Conservation (phyloP, 1,139 yeast species). For the Diutina ranongensis region DNA sequence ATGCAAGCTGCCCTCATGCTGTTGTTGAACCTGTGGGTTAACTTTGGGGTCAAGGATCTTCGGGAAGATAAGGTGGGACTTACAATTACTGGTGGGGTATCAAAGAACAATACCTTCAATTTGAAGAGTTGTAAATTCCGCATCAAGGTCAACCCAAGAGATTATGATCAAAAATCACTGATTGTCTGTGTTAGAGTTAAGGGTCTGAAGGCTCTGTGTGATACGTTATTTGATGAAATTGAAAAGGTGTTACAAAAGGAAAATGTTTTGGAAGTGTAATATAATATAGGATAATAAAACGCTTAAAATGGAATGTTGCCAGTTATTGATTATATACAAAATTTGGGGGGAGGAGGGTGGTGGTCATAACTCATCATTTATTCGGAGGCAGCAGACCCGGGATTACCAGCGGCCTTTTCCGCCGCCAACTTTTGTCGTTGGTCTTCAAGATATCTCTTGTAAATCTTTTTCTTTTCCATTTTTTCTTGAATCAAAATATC, state of each 20-base stretch:
- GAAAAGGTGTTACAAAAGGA: conserved; percentile 36
- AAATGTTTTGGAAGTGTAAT: conserved; percentile 21
- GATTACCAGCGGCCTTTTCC: not conserved
- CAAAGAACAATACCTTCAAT: conserved; percentile 50
- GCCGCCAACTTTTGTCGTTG: conserved; percentile 8
- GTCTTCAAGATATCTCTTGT: conserved; percentile 7
- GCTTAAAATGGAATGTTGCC: no score
- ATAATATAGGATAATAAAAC: no score
- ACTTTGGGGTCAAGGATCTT: conserved; percentile 55
- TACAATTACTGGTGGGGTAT: conserved; percentile 46
- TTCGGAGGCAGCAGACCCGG: no score
- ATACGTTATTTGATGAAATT: conserved; percentile 34
- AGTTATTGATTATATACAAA: no score
- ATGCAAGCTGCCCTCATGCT: conserved; percentile 56
- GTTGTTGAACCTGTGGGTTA: conserved; percentile 55
- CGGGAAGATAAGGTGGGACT: conserved; percentile 31
- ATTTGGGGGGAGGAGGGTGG: no score
- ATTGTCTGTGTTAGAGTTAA: conserved; percentile 34
- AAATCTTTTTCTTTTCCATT: conserved; percentile 11
- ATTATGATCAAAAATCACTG: conserved; percentile 26
- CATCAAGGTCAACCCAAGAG: conserved; percentile 29
- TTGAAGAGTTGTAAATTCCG: conserved; percentile 56
- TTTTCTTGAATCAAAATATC: conserved; percentile 52
- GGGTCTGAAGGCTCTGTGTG: conserved; percentile 32
- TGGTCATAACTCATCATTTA: no score